phyloP scores from a whole-genome alignment of 1,139 yeast species.

The Geotrichum klebahnii region DNA sequence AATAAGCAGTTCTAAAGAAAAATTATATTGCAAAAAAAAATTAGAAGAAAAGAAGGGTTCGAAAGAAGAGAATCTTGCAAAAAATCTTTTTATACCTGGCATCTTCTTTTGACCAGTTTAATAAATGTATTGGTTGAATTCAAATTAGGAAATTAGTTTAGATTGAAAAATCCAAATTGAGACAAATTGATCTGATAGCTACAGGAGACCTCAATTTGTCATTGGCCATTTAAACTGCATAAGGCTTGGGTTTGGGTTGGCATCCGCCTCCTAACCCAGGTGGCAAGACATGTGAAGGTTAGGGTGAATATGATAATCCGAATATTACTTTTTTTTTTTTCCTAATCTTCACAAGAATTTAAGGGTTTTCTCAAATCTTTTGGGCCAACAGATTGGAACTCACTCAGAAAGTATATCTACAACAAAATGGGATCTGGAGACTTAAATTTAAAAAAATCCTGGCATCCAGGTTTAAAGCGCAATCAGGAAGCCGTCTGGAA shows the following conservation, averaged over 20 bases:
- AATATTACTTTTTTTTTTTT: neutral
- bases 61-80: neutral
- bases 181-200: neutral
- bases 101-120: neutral
- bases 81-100: too few species aligned
- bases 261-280: neutral
- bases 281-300: neutral
- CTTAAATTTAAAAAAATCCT: conserved; percentile 82
- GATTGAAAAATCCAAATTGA: neutral
- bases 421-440: conserved; percentile 48
- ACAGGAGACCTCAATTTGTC: too few species aligned
- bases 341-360: neutral
- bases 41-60: neutral
- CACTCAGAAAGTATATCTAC: neutral
- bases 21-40: neutral
- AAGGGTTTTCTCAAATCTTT: too few species aligned
- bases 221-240: too few species aligned
- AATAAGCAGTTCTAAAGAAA: neutral
- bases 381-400: neutral
- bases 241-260: neutral
- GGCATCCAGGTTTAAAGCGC: conserved; percentile 87
- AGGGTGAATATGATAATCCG: neutral
- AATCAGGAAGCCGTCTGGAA: conserved; percentile 86
- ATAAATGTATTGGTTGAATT: too few species aligned
- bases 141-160: neutral